A percentile compares a stretch with the other conserved stretches of the same genome.
phyloP scores from a whole-genome alignment of 176 grass and related monocot species.

The Juncus effusus region DNA sequence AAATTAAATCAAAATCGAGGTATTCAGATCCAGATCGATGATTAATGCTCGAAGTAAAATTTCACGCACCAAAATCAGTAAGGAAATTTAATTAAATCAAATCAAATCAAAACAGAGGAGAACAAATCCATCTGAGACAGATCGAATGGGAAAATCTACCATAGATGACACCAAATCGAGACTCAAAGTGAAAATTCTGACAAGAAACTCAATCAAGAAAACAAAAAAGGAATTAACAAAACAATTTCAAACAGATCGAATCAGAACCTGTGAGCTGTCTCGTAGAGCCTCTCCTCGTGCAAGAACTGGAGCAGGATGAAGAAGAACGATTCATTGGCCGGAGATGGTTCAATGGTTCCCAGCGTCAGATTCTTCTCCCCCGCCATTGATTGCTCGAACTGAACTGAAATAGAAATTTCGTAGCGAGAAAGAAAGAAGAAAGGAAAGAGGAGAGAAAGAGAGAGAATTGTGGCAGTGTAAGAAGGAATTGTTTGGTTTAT shows the following conservation, averaged over 20 bases:
- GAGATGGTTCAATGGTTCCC: not conserved
- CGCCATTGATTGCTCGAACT: not conserved
- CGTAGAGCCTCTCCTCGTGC: not conserved
- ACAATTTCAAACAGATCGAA: not conserved
- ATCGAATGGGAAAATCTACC: too few species aligned
- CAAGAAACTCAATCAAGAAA: not conserved
- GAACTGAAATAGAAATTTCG: not conserved
- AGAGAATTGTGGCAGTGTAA: slow-evolving; percentile 2
- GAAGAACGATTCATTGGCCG: not conserved
- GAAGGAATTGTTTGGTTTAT: not conserved
- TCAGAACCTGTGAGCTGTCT: slow-evolving; percentile 18
- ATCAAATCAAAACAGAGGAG: too few species aligned
- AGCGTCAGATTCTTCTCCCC: not conserved
- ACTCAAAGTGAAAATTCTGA: too few species aligned
- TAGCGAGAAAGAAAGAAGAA: slow-evolving; percentile 1
- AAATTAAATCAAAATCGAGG: too few species aligned
- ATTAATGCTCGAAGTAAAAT: too few species aligned
- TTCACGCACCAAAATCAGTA: too few species aligned
- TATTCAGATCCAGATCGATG: too few species aligned
- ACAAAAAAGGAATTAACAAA: not conserved
- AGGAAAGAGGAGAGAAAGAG: not conserved
- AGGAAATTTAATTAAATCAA: too few species aligned
- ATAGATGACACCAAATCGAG: too few species aligned
- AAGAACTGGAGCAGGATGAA: slow-evolving; percentile 1
- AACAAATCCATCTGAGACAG: too few species aligned